These are phyloP conservation scores for Teratosphaeria zuluensis DNA, from an alignment of 2,329 filamentous ascomycete genomes.

Conservation along the genomic window DNA sequence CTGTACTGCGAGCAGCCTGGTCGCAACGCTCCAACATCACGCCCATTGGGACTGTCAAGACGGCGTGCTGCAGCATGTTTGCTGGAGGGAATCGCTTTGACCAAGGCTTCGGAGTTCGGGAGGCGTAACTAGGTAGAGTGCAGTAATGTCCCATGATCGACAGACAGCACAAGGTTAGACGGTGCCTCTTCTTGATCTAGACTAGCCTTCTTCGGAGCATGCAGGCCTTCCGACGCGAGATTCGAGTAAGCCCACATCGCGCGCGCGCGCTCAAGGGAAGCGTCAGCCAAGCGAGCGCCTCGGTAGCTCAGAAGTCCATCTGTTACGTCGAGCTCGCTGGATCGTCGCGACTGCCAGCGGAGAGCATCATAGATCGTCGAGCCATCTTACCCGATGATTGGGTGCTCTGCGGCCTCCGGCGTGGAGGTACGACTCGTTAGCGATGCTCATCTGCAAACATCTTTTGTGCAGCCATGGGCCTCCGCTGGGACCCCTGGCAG, in stretches of 20 bases:
- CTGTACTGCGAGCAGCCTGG: background rate
- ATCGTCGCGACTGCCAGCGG: background rate
- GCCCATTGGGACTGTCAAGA: background rate
- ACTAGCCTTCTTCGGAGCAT: background rate
- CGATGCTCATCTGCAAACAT: background rate
- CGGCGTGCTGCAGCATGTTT: background rate
- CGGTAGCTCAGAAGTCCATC: conserved; percentile 3
- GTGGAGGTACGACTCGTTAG: background rate
- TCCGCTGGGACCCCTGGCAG: background rate
- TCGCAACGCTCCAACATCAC: background rate
- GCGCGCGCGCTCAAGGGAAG: background rate
- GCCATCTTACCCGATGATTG: background rate
- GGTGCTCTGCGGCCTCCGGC: background rate
- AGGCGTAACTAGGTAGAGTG: background rate
- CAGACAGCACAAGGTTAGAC: background rate
- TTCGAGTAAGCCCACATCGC: background rate
- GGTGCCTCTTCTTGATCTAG: background rate
- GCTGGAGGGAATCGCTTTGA: background rate
- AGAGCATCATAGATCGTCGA: conserved; percentile 2
- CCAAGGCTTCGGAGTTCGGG: background rate
- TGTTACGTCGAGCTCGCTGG: background rate
- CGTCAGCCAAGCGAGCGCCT: conserved; percentile 1
- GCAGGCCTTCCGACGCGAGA: background rate
- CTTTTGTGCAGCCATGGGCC: background rate
- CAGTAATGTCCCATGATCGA: background rate